These are phyloP conservation scores for Globisporangium spinosum DNA, from an alignment of 352 stramenopile genomes.

Conservation along the genomic window DNA sequence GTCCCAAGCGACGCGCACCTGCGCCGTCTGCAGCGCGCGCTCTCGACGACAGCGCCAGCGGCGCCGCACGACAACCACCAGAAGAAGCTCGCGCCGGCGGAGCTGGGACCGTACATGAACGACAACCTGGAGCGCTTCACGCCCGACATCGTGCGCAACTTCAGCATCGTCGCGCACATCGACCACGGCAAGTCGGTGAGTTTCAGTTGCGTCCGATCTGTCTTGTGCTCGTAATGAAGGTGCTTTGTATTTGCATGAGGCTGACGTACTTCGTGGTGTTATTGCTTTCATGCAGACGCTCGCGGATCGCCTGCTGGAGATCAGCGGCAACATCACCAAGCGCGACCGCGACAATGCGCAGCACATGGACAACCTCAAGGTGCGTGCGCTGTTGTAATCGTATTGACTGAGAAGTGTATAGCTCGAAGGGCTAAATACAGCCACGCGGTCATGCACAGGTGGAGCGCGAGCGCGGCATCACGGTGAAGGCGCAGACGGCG, in stretches of 20 bases:
- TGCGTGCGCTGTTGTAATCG: conserved; percentile 9
- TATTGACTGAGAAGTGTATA: neutral
- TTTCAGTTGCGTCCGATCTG: conserved; percentile 6
- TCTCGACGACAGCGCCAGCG: neutral
- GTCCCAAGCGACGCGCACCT: neutral
- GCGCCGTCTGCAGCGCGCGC: neutral
- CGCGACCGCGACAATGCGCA: conserved; percentile 81
- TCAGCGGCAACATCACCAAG: conserved; percentile 87
- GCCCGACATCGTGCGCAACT: conserved; percentile 86
- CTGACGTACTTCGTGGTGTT: neutral
- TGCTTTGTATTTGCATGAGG: neutral
- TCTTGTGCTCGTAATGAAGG: neutral
- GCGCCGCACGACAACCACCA: conserved; percentile 17
- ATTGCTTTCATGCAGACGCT: conserved; percentile 50
- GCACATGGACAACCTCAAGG: conserved; percentile 91
- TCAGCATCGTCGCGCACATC: conserved; percentile 90
- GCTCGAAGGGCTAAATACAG: neutral
- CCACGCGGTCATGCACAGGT: conserved; percentile 42
- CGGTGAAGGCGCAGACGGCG: conserved; percentile 97
- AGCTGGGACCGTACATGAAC: conserved; percentile 58
- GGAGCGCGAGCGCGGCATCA: conserved; percentile 98
- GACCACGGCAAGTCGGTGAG: conserved; percentile 89
- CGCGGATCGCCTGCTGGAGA: conserved; percentile 88
- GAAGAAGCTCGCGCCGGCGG: conserved; percentile 38
- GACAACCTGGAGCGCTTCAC: conserved; percentile 53